Base-by-base conservation (phyloP, 108 stramenopile genomes). In the Nitzschia putrida region DNA sequence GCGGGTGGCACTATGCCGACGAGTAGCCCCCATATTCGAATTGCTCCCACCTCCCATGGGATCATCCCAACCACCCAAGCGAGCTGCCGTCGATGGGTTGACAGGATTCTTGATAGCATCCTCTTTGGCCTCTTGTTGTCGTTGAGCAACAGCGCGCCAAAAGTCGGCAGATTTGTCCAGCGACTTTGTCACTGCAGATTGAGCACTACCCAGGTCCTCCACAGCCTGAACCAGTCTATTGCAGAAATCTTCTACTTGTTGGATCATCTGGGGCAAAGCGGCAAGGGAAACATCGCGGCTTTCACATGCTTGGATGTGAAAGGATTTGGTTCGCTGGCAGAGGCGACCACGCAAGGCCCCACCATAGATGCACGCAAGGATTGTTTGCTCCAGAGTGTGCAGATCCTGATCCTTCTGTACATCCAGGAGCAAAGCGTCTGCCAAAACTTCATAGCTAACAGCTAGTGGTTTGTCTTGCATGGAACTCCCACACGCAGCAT, bases 361-460 rank as follows among this genome's bases (percentile, higher is more conserved):
- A 21, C 74, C 57, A 57, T 82, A 80, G 23, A 85, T 23, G 56
- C 84, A 81, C 1, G 54, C 49, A 20, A 85, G 42, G 16, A 85
- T 40, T 22, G 79, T 41, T 1, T 82, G 78, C 57, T 85, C 84
- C 37, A 82, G 40, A 12, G 57, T 53, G 39, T 60, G 65, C 0
- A 29, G 39, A 26, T 79, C 52, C 12, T 13, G 18, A 10, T 7
- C 68, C 4, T 34, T 34, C 29, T 34, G 29, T 4, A 34, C 29
- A 34, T 34, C 29, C 47, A 71, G 40, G 12, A 64, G 72, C 38
- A 78, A 34, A 5, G 68, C 64, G 6, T 69, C 16, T 12, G 58
- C 57, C 21, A 83, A 0, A 18, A 41, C 20, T 13, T 47, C 68
- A 34, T 80, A 84, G 18, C 61, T 39, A 37, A 80, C 57, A 18